Conservation (phyloP, 306 rosid genomes). For the Casuarina equisetifolia region DNA sequence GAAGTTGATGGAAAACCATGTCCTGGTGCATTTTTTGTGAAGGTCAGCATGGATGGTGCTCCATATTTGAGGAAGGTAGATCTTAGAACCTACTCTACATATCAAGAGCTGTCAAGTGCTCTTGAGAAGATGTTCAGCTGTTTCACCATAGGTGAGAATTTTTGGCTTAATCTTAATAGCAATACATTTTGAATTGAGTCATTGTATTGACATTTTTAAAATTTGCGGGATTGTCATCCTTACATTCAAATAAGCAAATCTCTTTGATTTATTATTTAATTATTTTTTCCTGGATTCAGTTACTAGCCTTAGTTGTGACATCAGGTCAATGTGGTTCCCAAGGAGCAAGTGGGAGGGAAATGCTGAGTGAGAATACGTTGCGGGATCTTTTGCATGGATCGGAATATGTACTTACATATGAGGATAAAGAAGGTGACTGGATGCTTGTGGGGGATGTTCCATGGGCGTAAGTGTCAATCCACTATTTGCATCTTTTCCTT, state of each 20-base stretch:
- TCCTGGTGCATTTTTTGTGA: conserved; percentile 74
- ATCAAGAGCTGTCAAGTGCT: conserved; percentile 87
- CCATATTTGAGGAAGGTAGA: conserved; percentile 96
- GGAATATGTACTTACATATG: conserved; percentile 85
- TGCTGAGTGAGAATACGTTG: conserved; percentile 83
- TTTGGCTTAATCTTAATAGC: background rate
- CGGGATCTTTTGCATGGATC: conserved; percentile 96
- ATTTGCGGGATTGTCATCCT: conserved; percentile 3
- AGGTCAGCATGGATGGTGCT: conserved; percentile 99
- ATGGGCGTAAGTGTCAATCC: conserved; percentile 74
- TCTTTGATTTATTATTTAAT: background rate
- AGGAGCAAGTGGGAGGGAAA: conserved; percentile 74
- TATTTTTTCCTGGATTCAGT: conserved; percentile 20
- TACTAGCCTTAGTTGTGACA: conserved; percentile 30
- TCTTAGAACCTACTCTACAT: conserved; percentile 74
- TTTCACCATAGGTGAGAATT: conserved; percentile 73
- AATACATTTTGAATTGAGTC: background rate
- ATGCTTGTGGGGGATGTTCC: conserved; percentile 99
- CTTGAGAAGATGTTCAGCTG: conserved; percentile 98
- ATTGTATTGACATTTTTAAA: background rate
- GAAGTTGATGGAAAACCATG: conserved; percentile 94
- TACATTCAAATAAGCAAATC: background rate
- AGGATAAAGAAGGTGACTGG: conserved; percentile 98
- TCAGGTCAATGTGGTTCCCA: conserved; percentile 89
- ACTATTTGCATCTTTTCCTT: background rate